Base-by-base conservation (phyloP, 805 yeast species). In the Ogataea glucozyma region DNA sequence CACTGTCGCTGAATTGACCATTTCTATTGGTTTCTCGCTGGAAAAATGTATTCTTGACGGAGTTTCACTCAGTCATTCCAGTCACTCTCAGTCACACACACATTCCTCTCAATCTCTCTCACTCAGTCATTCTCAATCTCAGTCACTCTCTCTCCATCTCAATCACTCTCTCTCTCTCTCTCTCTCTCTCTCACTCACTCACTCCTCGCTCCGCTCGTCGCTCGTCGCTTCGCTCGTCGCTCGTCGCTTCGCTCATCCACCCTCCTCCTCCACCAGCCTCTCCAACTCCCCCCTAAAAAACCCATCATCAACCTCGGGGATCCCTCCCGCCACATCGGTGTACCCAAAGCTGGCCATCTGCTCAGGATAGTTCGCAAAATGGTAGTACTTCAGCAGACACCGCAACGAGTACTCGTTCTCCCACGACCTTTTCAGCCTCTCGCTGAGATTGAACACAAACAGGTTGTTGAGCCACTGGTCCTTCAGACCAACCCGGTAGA, bases 401-500 rank as follows among this genome's bases (percentile, higher is more conserved):
- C 97, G 66, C 31, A 91, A 61, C 0, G 96, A 90, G 35, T 83
- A 76, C 58, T 91, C 98, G 57, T 89, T 93, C 12, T 88, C 88
- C 54, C 81, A 82, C 1, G 95, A 84, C 52, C 83, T 84, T 42
- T 78, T 79, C 43, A 87, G 69, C 49, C 88, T 90, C 14, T 79
- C 81, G 21, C 85, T 84, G 18, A 86, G 69, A 60, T 88, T 95
- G 45, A 78, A 75, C 12, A 81, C 53, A 56, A 88, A 95, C 49
- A 78, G 76, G 0, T 96, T 96, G n/a, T 81, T 82, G 21, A 91
- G 72, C 98, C 98, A 91, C 48, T 82, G 83, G 59, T 91, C 99
- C 47, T 81, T 75, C 36, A 91, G 62, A 13, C 81, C 78, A 27
- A 89, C 69, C 52, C 80, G 78, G 54, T 87, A 78, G 57, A 88